Percentiles rank a stretch among this genome's conserved stretches.
Evolutionary conservation across 495 filamentous ascomycete genomes (phyloP).

Genomic region (Xylaria grammica): DNA sequence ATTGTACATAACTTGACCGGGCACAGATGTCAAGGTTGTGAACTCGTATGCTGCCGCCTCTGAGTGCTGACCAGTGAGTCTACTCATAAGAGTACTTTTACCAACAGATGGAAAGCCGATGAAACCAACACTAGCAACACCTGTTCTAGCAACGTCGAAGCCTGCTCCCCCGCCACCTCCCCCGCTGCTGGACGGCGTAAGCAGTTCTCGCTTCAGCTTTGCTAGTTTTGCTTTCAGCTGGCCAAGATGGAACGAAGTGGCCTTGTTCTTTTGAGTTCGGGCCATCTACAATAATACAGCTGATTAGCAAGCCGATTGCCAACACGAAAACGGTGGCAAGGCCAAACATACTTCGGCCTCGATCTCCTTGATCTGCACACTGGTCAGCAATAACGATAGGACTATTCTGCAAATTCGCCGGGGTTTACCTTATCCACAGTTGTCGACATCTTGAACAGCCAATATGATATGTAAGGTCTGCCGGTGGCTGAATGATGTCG

Average conservation of each 20-base stretch:
- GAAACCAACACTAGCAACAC: slow-evolving; percentile 92
- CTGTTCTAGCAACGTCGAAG: slow-evolving; percentile 97
- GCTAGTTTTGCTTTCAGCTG: slow-evolving; percentile 99
- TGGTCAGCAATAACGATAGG: slow-evolving; percentile 28
- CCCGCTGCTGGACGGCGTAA: slow-evolving; percentile 81
- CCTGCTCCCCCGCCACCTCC: slow-evolving; percentile 87
- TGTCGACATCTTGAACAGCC: slow-evolving; percentile 78
- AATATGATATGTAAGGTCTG: slow-evolving; percentile 19
- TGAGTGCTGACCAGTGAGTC: slow-evolving; percentile 92
- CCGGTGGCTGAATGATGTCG: not conserved
- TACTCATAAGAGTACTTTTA: slow-evolving; percentile 96
- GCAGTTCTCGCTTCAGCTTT: slow-evolving; percentile 93
- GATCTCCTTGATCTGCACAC: slow-evolving; percentile 88
- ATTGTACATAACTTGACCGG: slow-evolving; percentile 95
- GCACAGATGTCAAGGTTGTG: slow-evolving; percentile 96
- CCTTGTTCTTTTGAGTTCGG: slow-evolving; percentile 97
- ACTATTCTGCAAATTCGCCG: not conserved
- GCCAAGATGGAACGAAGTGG: slow-evolving; percentile 84
- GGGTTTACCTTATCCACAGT: slow-evolving; percentile 87
- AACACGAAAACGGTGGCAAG: not conserved
- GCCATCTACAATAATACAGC: slow-evolving; percentile 68
- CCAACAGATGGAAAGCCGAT: slow-evolving; percentile 93
- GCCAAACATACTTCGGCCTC: slow-evolving; percentile 77
- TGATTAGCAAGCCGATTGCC: slow-evolving; percentile 12
- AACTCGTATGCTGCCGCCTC: slow-evolving; percentile 98